Percentiles rank a stretch among this genome's conserved stretches.
Conservation (phyloP, 2,329 filamentous ascomycete genomes). For the Meredithiella fracta region DNA sequence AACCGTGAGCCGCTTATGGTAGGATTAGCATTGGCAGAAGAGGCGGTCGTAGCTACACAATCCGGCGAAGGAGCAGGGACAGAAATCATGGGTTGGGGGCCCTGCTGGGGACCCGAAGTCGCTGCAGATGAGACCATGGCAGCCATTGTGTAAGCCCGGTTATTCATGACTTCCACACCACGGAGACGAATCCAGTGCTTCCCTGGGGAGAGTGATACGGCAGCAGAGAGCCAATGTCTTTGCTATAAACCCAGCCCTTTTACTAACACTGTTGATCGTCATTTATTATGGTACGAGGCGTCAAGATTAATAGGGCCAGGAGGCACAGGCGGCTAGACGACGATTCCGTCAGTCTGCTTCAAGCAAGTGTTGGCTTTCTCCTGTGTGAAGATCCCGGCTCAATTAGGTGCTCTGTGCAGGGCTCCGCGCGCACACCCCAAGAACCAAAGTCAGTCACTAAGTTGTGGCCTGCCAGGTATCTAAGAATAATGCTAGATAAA, state of each 20-base stretch:
- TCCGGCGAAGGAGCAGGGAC: constrained; percentile 10
- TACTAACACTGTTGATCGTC: neutral
- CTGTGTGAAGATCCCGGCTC: neutral
- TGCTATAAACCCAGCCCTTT: neutral
- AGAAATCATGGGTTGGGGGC: constrained; percentile 6
- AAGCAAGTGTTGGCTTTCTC: neutral
- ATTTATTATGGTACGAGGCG: neutral
- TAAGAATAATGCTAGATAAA: no score
- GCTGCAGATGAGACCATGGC: neutral
- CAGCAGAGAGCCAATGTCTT: neutral
- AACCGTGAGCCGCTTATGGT: constrained; percentile 1
- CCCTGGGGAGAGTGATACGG: no score
- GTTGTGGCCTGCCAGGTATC: no score
- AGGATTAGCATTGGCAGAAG: constrained; percentile 5
- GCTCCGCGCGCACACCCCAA: neutral
- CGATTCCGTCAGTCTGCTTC: neutral
- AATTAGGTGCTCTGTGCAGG: neutral
- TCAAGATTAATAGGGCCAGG: neutral
- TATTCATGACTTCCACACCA: neutral
- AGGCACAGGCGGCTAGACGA: neutral
- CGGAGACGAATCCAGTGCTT: no score
- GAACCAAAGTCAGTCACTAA: neutral
- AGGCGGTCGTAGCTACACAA: constrained; percentile 5
- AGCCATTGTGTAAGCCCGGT: neutral
- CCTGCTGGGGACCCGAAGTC: constrained; percentile 2